phyloP scores from a whole-genome alignment of 1,284 basidiomycete genomes.

The Melanopsichium pennsylvanicum region DNA sequence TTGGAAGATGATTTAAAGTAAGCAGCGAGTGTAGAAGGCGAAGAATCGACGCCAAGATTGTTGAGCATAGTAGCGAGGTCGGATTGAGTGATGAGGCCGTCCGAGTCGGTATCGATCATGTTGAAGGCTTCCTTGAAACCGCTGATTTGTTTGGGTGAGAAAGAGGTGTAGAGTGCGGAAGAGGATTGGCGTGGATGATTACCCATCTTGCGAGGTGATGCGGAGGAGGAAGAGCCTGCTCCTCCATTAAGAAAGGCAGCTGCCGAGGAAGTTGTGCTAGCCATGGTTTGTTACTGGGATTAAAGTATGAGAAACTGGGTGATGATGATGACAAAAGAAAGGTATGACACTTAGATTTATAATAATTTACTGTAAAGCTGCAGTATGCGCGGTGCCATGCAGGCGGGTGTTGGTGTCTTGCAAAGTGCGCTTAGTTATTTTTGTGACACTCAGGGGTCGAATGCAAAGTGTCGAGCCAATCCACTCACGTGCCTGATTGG shows the following conservation, averaged over 20 bases:
- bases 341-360: background rate
- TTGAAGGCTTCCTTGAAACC: slow-evolving; percentile 67
- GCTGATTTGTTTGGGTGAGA: slow-evolving; percentile 65
- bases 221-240: background rate
- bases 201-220: slow-evolving; percentile 15
- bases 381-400: no score
- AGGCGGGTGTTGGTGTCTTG: no score
- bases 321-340: background rate
- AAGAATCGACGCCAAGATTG: slow-evolving; percentile 55
- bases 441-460: no score
- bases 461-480: no score
- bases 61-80: slow-evolving; percentile 62
- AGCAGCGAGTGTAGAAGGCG: slow-evolving; percentile 12
- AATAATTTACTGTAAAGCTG: no score
- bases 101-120: slow-evolving; percentile 65
- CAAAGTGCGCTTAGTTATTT: no score
- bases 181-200: slow-evolving; percentile 57
- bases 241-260: slow-evolving; percentile 39
- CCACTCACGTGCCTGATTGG: no score
- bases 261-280: slow-evolving; percentile 30
- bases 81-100: slow-evolving; percentile 62
- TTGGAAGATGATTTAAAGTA: slow-evolving; percentile 19
- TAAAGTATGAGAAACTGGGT: background rate
- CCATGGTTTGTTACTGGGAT: no score
- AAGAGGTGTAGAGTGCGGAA: slow-evolving; percentile 58